Evolutionary conservation across 73 alveolate species (phyloP).

Genomic region (Paramecium caudatum): DNA sequence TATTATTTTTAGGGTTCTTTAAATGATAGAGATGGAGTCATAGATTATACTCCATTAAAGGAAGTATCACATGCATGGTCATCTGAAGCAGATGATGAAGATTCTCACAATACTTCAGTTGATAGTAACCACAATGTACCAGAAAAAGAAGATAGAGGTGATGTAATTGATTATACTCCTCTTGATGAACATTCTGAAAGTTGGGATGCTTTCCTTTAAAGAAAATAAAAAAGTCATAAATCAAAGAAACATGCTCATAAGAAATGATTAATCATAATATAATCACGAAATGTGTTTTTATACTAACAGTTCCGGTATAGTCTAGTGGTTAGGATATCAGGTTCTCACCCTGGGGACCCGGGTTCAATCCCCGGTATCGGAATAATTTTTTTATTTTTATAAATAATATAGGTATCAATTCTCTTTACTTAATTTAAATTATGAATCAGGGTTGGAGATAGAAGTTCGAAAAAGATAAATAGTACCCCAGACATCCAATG

Average conservation of each 20-base stretch:
- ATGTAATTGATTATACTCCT: slow-evolving; percentile 60
- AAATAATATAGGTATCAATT: neutral
- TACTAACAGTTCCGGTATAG: slow-evolving; percentile 65
- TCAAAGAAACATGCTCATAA: neutral
- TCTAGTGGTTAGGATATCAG: slow-evolving; percentile 75
- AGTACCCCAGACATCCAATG: slow-evolving; percentile 37
- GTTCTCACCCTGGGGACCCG: slow-evolving; percentile 77
- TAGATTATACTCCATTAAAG: slow-evolving; percentile 8
- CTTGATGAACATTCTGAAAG: slow-evolving; percentile 3
- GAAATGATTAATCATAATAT: slow-evolving; percentile 5
- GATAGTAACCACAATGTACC: neutral
- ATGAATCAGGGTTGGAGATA: slow-evolving; percentile 60
- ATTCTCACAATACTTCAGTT: neutral
- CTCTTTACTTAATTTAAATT: neutral
- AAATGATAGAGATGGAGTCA: slow-evolving; percentile 1
- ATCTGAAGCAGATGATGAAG: neutral
- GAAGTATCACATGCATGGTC: slow-evolving; percentile 1
- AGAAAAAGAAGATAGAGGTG: neutral
- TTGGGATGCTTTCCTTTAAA: slow-evolving; percentile 20
- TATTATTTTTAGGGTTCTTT: neutral
- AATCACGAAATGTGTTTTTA: neutral
- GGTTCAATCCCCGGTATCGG: slow-evolving; percentile 77
- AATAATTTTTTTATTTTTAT: slow-evolving; percentile 47
- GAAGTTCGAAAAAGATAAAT: slow-evolving; percentile 19
- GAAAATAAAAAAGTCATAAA: neutral